These are phyloP conservation scores for Hypoxylon sp. DNA, from an alignment of 2,329 filamentous ascomycete genomes.

Conservation along the genomic window DNA sequence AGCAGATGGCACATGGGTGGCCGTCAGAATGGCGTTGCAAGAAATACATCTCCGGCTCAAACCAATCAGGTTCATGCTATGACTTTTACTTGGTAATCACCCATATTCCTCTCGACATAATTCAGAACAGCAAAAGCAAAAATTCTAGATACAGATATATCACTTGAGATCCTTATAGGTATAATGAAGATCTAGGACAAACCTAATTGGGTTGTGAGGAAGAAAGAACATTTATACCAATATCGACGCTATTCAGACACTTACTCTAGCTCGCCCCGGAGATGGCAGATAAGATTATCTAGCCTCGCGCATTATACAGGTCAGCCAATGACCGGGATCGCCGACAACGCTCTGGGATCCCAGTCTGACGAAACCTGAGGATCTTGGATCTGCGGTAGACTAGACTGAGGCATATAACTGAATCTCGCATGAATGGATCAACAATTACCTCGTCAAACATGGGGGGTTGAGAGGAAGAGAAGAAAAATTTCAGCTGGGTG, in stretches of 20 bases:
- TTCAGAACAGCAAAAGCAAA: neutral
- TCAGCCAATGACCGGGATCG: slow-evolving; percentile 15
- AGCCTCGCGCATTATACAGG: slow-evolving; percentile 1
- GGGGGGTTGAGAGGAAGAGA: slow-evolving; percentile 24
- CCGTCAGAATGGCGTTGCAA: neutral
- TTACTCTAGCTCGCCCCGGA: slow-evolving; percentile 14
- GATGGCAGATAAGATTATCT: neutral
- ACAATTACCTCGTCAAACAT: slow-evolving; percentile 37
- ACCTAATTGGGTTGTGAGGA: neutral
- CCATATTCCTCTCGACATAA: neutral
- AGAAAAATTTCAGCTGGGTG: slow-evolving; percentile 31
- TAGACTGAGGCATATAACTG: slow-evolving; percentile 39
- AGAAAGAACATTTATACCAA: neutral
- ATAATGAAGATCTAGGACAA: slow-evolving; percentile 1
- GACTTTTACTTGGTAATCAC: neutral
- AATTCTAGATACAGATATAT: neutral
- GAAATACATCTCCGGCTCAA: neutral
- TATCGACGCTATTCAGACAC: neutral
- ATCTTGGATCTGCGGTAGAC: slow-evolving; percentile 28
- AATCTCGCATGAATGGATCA: slow-evolving; percentile 7
- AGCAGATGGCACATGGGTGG: slow-evolving; percentile 9
- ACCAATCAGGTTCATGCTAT: neutral
- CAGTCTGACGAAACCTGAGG: slow-evolving; percentile 17
- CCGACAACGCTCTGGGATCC: slow-evolving; percentile 35
- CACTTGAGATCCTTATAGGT: neutral